Conservation (phyloP, 371 early-diverging fungal species). For the Conidiobolus incongruus region DNA sequence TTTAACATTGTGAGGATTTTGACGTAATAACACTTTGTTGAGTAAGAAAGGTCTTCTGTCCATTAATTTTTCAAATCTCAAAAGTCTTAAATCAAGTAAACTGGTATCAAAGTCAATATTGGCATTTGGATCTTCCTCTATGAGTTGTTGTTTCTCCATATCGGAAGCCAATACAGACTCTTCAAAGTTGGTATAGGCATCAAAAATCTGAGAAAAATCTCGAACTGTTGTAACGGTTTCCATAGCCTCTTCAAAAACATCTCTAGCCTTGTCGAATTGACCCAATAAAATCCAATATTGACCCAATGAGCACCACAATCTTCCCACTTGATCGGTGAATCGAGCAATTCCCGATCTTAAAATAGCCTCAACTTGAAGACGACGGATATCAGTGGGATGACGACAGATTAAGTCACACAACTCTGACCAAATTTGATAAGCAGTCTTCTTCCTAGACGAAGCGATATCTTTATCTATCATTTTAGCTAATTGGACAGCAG, state of each 20-base stretch:
- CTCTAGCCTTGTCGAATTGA: conserved; percentile 59
- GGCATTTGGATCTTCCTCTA: too few species aligned
- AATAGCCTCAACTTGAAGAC: conserved; percentile 50
- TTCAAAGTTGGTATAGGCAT: too few species aligned
- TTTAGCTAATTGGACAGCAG: conserved; percentile 47
- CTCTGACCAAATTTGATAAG: conserved; percentile 70
- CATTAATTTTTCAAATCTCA: too few species aligned
- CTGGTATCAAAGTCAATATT: too few species aligned
- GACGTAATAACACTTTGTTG: too few species aligned
- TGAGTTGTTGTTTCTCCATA: too few species aligned
- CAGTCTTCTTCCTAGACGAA: conserved; percentile 42
- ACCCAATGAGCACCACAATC: conserved; percentile 72
- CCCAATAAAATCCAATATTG: conserved; percentile 55
- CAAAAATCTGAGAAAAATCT: conserved; percentile 89
- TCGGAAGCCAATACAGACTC: too few species aligned
- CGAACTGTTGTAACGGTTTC: conserved; percentile 62
- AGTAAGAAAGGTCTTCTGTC: too few species aligned
- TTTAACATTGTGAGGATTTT: too few species aligned
- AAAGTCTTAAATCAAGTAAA: too few species aligned
- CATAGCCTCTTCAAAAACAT: conserved; percentile 86
- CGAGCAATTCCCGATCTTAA: conserved; percentile 71
- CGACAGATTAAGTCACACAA: conserved; percentile 60
- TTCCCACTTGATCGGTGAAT: conserved; percentile 69
- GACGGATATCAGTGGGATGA: conserved; percentile 42
- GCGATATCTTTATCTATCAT: conserved; percentile 43